phyloP scores from a whole-genome alignment of 805 yeast species.

The Candida takata region DNA sequence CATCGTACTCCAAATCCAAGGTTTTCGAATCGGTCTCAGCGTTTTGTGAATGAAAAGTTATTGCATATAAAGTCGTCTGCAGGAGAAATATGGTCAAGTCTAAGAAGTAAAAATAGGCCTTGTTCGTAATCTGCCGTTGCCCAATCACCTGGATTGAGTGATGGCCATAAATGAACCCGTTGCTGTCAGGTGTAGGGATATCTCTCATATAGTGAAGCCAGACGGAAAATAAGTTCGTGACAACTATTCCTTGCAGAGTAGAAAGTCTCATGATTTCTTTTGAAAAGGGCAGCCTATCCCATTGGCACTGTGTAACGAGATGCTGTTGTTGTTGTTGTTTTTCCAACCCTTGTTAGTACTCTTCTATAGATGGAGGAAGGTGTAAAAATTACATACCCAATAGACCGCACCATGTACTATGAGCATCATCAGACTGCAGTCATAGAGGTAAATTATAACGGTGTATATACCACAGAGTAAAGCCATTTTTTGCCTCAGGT shows the following conservation, averaged over 20 bases:
- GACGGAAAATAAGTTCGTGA: conserved; percentile 6
- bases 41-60: conserved; percentile 6
- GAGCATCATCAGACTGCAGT: conserved; percentile 21
- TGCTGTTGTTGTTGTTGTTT: neutral
- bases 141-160: conserved; percentile 22
- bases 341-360: too few species aligned
- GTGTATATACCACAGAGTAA: conserved; percentile 7
- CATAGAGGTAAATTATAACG: conserved; percentile 17
- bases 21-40: neutral
- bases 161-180: conserved; percentile 23
- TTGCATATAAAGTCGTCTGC: conserved; percentile 15
- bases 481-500: conserved; percentile 10
- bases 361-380: too few species aligned
- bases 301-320: neutral
- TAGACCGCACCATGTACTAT: conserved; percentile 10
- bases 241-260: conserved; percentile 11
- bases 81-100: conserved; percentile 15
- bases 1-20: conserved; percentile 16
- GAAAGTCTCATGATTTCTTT: conserved; percentile 7
- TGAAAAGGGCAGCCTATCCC: conserved; percentile 4
- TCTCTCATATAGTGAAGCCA: conserved; percentile 11
- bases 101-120: conserved; percentile 9
- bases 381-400: conserved; percentile 7
- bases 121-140: conserved; percentile 13
- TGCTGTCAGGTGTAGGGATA: conserved; percentile 17